Conservation (phyloP, 2,329 filamentous ascomycete species). For the Grosmannia penicillata region DNA sequence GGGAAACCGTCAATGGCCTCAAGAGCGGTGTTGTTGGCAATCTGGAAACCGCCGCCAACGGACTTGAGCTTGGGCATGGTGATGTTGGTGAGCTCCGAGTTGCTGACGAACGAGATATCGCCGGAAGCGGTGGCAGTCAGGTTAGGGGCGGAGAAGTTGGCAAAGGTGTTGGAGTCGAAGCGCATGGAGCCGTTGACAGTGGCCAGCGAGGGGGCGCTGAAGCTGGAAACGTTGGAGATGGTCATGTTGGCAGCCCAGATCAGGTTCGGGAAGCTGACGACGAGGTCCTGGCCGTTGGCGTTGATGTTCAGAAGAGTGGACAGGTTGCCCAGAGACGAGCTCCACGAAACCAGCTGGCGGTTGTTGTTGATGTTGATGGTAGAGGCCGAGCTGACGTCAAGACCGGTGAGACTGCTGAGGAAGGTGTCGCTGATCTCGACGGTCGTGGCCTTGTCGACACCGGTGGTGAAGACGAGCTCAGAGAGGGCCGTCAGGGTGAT, state of each 20-base stretch:
- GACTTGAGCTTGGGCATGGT: conserved; percentile 53
- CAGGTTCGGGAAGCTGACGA: conserved; percentile 63
- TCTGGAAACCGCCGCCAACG: conserved; percentile 65
- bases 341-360: conserved; percentile 58
- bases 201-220: conserved; percentile 59
- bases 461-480: conserved; percentile 26
- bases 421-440: conserved; percentile 78
- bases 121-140: conserved; percentile 49
- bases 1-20: conserved; percentile 51
- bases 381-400: conserved; percentile 61
- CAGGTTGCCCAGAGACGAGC: conserved; percentile 65
- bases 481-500: conserved; percentile 51
- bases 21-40: conserved; percentile 82
- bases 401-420: conserved; percentile 62
- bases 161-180: conserved; percentile 68
- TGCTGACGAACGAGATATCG: conserved; percentile 48
- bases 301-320: conserved; percentile 56
- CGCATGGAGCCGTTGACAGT: conserved; percentile 65
- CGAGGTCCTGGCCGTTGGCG: conserved; percentile 63
- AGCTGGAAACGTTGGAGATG: conserved; percentile 62
- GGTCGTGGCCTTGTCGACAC: conserved; percentile 50
- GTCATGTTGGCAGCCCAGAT: conserved; percentile 66
- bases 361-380: conserved; percentile 85
- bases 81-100: conserved; percentile 54
- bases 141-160: conserved; percentile 48